Evolutionary conservation across 148 eudicot genomes (phyloP).

Genomic region (Diospyros kaki): DNA sequence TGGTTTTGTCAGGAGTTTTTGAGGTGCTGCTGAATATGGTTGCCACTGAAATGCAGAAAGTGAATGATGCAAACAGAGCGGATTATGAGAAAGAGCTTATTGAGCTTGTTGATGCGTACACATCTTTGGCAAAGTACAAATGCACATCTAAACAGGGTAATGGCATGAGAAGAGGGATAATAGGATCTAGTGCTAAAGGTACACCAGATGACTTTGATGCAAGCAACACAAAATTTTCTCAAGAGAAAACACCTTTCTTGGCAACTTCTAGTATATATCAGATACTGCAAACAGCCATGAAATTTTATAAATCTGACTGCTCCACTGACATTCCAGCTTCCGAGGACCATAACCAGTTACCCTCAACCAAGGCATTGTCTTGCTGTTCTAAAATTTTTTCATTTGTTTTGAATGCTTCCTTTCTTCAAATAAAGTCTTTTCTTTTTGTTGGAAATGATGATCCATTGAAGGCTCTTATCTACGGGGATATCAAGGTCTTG

Average conservation of each 20-base stretch:
- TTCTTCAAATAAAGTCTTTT: slow-evolving; percentile 33
- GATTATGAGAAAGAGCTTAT: slow-evolving; percentile 45
- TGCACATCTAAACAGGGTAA: slow-evolving; percentile 18
- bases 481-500: slow-evolving; percentile 43
- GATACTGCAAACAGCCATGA: slow-evolving; percentile 35
- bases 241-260: slow-evolving; percentile 33
- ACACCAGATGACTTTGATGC: slow-evolving; percentile 18
- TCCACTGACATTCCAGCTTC: slow-evolving; percentile 30
- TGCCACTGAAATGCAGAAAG: slow-evolving; percentile 40
- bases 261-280: slow-evolving; percentile 44
- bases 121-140: slow-evolving; percentile 30
- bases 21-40: slow-evolving; percentile 42
- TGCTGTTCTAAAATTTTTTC: slow-evolving; percentile 25
- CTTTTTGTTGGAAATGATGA: slow-evolving; percentile 29
- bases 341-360: slow-evolving; percentile 27
- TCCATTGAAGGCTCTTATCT: slow-evolving; percentile 37
- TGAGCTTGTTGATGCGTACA: slow-evolving; percentile 32
- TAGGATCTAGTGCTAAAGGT: slow-evolving; percentile 19
- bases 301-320: slow-evolving; percentile 14
- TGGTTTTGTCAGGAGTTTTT: slow-evolving; percentile 41
- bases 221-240: slow-evolving; percentile 18
- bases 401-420: slow-evolving; percentile 35
- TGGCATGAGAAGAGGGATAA: slow-evolving; percentile 26
- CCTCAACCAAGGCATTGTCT: slow-evolving; percentile 19
- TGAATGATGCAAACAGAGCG: slow-evolving; percentile 21